Conservation (phyloP, 441 rosid genomes). For the Populus hybrid region DNA sequence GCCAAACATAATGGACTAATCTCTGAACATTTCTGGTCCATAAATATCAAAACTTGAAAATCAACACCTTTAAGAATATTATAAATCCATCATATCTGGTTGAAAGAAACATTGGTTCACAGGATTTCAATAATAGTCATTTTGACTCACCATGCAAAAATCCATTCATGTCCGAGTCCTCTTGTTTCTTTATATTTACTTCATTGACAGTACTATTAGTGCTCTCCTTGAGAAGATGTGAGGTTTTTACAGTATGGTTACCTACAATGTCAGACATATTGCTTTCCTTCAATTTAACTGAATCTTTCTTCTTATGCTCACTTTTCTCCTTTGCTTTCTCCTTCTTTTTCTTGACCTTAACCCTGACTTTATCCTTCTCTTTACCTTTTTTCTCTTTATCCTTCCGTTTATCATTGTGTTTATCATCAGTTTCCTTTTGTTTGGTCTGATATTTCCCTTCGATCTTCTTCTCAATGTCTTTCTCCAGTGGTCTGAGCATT, state of each 20-base stretch:
- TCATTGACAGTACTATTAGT: slow-evolving; percentile 24
- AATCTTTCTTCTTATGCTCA: slow-evolving; percentile 24
- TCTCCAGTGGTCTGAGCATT: slow-evolving; percentile 34
- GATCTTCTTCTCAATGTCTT: slow-evolving; percentile 29
- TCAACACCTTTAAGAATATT: background rate
- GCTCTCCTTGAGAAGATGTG: slow-evolving; percentile 26
- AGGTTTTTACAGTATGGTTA: slow-evolving; percentile 20
- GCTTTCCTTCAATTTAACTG: slow-evolving; percentile 33
- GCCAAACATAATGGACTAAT: slow-evolving; percentile 16
- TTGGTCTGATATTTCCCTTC: slow-evolving; percentile 38
- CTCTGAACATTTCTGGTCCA: background rate
- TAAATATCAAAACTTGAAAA: background rate
- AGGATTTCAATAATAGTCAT: slow-evolving; percentile 7
- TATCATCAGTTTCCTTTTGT: slow-evolving; percentile 33
- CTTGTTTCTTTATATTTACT: slow-evolving; percentile 46
- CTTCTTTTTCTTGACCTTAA: slow-evolving; percentile 43
- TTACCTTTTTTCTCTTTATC: slow-evolving; percentile 33
- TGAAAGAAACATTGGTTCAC: background rate
- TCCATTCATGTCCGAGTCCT: slow-evolving; percentile 54
- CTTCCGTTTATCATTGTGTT: slow-evolving; percentile 32
- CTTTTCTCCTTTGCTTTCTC: slow-evolving; percentile 39
- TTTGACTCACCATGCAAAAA: slow-evolving; percentile 55
- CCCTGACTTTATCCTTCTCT: slow-evolving; percentile 33
- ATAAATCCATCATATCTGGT: background rate
- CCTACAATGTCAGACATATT: slow-evolving; percentile 27